Percentiles rank a stretch among this genome's conserved stretches.
phyloP scores from a whole-genome alignment of 1,284 basidiomycete genomes.

The Anthracocystis panici-leucophaei region DNA sequence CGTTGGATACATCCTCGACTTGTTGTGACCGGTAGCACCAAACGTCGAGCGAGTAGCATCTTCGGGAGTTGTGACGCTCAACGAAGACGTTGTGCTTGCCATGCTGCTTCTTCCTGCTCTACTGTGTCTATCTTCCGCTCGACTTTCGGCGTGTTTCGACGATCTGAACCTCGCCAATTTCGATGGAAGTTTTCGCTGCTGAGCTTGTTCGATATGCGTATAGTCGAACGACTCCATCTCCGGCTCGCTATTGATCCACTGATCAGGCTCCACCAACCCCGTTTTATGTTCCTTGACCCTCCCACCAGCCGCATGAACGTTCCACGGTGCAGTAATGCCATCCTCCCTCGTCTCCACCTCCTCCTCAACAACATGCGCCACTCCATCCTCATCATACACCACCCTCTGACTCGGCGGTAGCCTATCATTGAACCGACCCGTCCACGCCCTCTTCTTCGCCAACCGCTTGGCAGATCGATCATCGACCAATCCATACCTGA shows the following conservation, averaged over 20 bases:
- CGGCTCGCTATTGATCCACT: slow-evolving; percentile 36
- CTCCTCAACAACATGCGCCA: slow-evolving; percentile 32
- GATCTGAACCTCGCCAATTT: slow-evolving; percentile 14
- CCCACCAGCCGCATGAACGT: slow-evolving; percentile 2
- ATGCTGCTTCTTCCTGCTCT: slow-evolving; percentile 5
- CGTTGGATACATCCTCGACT: too few relatives aligned
- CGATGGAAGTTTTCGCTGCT: slow-evolving; percentile 4
- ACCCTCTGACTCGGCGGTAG: slow-evolving; percentile 32
- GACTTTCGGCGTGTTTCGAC: background rate
- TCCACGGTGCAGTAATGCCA: slow-evolving; percentile 9
- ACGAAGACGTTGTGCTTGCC: slow-evolving; percentile 14
- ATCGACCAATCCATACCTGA: slow-evolving; percentile 57
- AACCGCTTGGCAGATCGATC: slow-evolving; percentile 38
- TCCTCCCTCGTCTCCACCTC: slow-evolving; percentile 1
- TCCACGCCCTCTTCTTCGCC: slow-evolving; percentile 52
- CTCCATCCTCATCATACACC: slow-evolving; percentile 58
- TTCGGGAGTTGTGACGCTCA: slow-evolving; percentile 17
- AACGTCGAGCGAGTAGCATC: slow-evolving; percentile 6
- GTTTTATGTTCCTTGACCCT: slow-evolving; percentile 20
- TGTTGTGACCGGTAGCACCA: too few relatives aligned
- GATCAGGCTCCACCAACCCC: slow-evolving; percentile 31
- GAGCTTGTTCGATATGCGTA: background rate
- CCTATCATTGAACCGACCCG: slow-evolving; percentile 48
- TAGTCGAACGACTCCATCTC: slow-evolving; percentile 10
- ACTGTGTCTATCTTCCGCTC: background rate